Conservation (phyloP, 1,284 basidiomycete species). For the Marasmius sp. region DNA sequence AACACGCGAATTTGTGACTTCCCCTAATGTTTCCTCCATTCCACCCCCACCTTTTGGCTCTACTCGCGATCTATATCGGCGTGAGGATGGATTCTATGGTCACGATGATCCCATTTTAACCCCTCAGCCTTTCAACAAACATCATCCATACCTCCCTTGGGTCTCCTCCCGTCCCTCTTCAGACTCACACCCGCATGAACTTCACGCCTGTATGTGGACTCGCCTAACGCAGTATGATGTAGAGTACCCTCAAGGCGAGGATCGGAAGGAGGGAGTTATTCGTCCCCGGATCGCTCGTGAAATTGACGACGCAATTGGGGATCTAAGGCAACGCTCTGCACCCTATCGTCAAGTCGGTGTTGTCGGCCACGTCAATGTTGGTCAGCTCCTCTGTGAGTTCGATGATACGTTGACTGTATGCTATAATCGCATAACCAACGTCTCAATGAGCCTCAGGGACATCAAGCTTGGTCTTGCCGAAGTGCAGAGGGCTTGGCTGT, state of each 20-base stretch:
- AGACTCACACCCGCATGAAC: not conserved
- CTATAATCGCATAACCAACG: not conserved
- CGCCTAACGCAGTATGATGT: not conserved
- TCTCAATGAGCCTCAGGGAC: not conserved
- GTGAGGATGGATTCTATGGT: not conserved
- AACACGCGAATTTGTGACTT: not conserved
- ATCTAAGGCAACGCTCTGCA: not conserved
- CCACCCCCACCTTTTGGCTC: constrained; percentile 2
- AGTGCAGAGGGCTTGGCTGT: not conserved
- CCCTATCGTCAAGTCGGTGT: not conserved
- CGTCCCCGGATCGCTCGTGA: not conserved
- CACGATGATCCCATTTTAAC: not conserved
- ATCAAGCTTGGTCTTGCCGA: not conserved
- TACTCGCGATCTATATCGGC: constrained; percentile 5
- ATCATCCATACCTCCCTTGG: not conserved
- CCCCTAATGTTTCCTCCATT: not conserved
- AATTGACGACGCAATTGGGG: not conserved
- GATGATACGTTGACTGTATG: not conserved
- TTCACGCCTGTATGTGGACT: not conserved
- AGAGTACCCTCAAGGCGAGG: not conserved
- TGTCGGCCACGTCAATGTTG: not conserved
- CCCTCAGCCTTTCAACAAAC: constrained; percentile 1
- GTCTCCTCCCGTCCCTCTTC: not conserved
- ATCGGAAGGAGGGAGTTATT: not conserved
- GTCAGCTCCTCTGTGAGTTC: not conserved